A percentile compares a stretch with the other conserved stretches of the same genome.
Conservation (phyloP, 129 eudicot genomes). For the Pittosporum tobira region DNA sequence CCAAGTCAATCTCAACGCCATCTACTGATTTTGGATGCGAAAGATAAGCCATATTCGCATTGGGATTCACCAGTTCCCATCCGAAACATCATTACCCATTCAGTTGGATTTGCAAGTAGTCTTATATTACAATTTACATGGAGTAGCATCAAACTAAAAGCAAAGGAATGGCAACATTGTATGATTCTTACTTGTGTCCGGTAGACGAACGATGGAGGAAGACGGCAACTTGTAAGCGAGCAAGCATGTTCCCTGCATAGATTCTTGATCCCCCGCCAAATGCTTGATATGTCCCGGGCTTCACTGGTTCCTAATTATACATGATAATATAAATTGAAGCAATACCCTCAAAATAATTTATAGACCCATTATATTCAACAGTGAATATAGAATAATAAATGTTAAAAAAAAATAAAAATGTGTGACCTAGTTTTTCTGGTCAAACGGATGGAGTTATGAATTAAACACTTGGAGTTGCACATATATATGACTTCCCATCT, state of each 20-base stretch:
- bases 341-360: too few relatives aligned
- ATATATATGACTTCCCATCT: slow-evolving; percentile 35
- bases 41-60: slow-evolving; percentile 44
- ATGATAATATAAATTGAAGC: too few relatives aligned
- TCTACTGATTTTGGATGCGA: slow-evolving; percentile 49
- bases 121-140: too few relatives aligned
- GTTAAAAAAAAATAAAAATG: too few relatives aligned
- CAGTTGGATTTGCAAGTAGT: background rate
- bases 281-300: slow-evolving; percentile 23
- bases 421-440: too few relatives aligned
- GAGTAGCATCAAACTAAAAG: too few relatives aligned
- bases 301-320: slow-evolving; percentile 29
- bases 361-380: too few relatives aligned
- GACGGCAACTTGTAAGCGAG: slow-evolving; percentile 31
- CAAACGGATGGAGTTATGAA: too few relatives aligned
- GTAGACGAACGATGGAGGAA: slow-evolving; percentile 31
- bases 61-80: slow-evolving; percentile 56
- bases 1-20: slow-evolving; percentile 32
- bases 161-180: too few relatives aligned
- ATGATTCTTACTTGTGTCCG: slow-evolving; percentile 33
- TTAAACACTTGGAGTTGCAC: background rate
- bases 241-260: slow-evolving; percentile 39
- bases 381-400: too few relatives aligned
- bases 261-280: slow-evolving; percentile 45
- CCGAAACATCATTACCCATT: slow-evolving; percentile 14